Conservation (phyloP, 75 land plant genomes). For the Selaginella moellendorffii region DNA sequence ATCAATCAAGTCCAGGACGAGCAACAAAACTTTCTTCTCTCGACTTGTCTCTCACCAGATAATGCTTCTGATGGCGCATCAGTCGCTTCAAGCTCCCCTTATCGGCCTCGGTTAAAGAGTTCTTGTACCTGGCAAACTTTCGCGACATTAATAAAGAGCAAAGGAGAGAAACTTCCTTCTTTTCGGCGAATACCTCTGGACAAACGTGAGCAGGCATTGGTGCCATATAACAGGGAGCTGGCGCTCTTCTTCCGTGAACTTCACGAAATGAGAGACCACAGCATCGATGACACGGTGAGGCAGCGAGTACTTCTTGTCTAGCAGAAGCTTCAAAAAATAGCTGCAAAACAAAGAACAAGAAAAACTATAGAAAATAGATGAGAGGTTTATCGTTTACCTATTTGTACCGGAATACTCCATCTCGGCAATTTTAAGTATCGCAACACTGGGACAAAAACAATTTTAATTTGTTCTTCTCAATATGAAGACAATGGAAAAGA, state of each 20-base stretch:
- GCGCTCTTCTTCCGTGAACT: slow-evolving; percentile 60
- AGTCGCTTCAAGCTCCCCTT: slow-evolving; percentile 42
- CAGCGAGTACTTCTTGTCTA: slow-evolving; percentile 93
- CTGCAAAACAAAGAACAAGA: slow-evolving; percentile 29
- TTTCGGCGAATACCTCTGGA: slow-evolving; percentile 47
- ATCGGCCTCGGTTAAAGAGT: slow-evolving; percentile 52
- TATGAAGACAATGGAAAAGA: slow-evolving; percentile 3
- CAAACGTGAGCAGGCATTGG: slow-evolving; percentile 86
- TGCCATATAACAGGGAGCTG: slow-evolving; percentile 97
- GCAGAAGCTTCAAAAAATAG: slow-evolving; percentile 76
- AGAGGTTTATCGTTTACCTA: slow-evolving; percentile 59
- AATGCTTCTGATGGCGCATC: slow-evolving; percentile 65
- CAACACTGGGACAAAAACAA: slow-evolving; percentile 43
- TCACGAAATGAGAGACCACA: slow-evolving; percentile 61
- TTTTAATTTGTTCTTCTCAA: neutral
- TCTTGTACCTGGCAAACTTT: slow-evolving; percentile 61
- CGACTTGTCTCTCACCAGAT: slow-evolving; percentile 28
- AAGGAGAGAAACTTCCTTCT: neutral
- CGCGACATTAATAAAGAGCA: neutral
- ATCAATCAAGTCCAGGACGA: no score
- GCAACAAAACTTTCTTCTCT: neutral
- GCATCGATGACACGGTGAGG: slow-evolving; percentile 87
- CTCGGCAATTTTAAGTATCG: slow-evolving; percentile 74
- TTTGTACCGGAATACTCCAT: slow-evolving; percentile 97
- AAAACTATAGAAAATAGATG: neutral